Evolutionary conservation across 2,329 filamentous ascomycete genomes (phyloP).

Genomic region (Alternaria sp.): DNA sequence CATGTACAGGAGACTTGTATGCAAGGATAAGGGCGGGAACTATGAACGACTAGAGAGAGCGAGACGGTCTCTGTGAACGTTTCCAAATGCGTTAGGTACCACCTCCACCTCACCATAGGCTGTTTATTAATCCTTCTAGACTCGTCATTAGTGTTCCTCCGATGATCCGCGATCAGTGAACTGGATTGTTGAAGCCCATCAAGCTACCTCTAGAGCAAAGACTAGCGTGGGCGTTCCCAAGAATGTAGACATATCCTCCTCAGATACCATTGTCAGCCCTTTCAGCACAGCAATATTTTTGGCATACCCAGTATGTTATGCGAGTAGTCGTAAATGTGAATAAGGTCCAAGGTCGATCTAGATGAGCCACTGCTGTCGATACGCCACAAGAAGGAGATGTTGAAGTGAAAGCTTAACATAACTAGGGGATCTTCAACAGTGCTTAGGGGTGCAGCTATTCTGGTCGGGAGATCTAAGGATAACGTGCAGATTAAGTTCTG

Average conservation of each 20-base stretch:
- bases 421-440: background rate
- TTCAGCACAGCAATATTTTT: too few species aligned
- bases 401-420: background rate
- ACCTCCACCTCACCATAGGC: background rate
- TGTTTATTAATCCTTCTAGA: background rate
- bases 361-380: too few species aligned
- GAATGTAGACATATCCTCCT: background rate
- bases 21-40: background rate
- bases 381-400: background rate
- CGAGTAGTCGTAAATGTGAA: too few species aligned
- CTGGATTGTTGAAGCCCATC: background rate
- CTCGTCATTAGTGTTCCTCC: background rate
- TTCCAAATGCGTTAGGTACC: background rate
- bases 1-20: background rate
- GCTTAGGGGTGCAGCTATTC: background rate
- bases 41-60: background rate
- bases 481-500: background rate
- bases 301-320: too few species aligned
- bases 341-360: too few species aligned
- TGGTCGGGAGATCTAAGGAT: background rate
- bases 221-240: background rate
- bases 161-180: background rate
- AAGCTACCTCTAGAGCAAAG: background rate
- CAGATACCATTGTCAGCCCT: too few species aligned
- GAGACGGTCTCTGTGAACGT: background rate